phyloP scores from a whole-genome alignment of 2,329 filamentous ascomycete species.

The Alternaria sp. region DNA sequence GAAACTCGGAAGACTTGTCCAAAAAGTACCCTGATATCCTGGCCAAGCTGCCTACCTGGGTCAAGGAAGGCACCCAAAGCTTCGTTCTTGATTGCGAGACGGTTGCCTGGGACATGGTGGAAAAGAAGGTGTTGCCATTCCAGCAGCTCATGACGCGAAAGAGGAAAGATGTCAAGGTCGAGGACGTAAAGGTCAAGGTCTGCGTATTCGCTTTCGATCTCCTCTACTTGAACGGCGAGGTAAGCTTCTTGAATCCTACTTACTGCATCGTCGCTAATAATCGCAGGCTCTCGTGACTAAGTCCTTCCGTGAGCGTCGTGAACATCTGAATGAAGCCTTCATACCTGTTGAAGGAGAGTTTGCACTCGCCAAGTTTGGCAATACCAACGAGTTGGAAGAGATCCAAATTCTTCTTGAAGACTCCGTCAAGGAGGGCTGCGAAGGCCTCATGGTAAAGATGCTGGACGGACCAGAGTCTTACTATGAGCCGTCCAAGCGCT shows the following conservation, averaged over 20 bases:
- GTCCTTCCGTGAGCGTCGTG: conserved; percentile 80
- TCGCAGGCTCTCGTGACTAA: conserved; percentile 78
- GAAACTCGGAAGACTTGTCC: conserved; percentile 95
- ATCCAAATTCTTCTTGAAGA: conserved; percentile 94
- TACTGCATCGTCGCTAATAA: conserved; percentile 24
- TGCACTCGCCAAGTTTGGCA: conserved; percentile 82
- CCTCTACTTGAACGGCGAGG: conserved; percentile 88
- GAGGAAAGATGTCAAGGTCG: conserved; percentile 93
- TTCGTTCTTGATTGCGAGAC: conserved; percentile 99
- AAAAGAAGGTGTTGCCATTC: conserved; percentile 96
- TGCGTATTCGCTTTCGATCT: conserved; percentile 97
- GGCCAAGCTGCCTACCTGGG: conserved; percentile 84
- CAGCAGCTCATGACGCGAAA: conserved; percentile 98
- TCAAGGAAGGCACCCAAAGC: conserved; percentile 86
- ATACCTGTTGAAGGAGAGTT: conserved; percentile 86
- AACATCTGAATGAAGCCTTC: conserved; percentile 77
- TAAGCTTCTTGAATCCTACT: conserved; percentile 34
- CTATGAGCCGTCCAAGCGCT: conserved; percentile 95
- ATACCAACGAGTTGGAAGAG: conserved; percentile 88
- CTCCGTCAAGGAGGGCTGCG: conserved; percentile 92
- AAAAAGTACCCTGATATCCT: conserved; percentile 98
- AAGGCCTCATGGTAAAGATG: conserved; percentile 99
- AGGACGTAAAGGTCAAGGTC: conserved; percentile 95
- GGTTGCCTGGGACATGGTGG: conserved; percentile 91
- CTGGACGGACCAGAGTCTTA: conserved; percentile 89